Base-by-base conservation (phyloP, 2,329 filamentous ascomycete species). In the Microdochium trichocladiopsis region DNA sequence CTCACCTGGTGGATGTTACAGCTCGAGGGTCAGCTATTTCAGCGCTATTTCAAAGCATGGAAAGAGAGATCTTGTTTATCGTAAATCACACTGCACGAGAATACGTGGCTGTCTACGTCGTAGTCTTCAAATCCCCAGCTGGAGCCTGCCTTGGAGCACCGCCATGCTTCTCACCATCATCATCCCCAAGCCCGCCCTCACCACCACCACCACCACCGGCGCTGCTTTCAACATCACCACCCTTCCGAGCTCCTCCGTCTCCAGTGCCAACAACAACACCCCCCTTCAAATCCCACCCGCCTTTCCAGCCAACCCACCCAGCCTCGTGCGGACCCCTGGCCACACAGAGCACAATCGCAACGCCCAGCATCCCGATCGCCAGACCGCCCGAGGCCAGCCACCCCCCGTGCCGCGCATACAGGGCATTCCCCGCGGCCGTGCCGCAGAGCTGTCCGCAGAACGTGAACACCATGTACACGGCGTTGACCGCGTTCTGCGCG, bases 401-500 rank as follows among this genome's bases (percentile, higher is more conserved):
- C 1, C 66, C 66, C 1, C 66, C 66, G 1, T 63, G 62, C 2
- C 54, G 48, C 1, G 66, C 66, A 45, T 68, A 68, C 0, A 68
- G 55, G 10, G 57, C 54, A 25, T 68, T 69, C 0, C 65, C 66
- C 0, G 63, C 61, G 0, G 62, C 60, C 0, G 66, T 69, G 1
- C 66, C 66, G 14, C 64, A 66, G 5, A 69, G 57, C 51, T 69
- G 64, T 1, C 66, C 66, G 25, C 57, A 59, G 50, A 69, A 69
- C 0, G 61, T 65, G 41, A 60, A 58, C 14, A 69, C 60, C 66
- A 69, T 69, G 23, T 65, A 69, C 5, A 66, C 61, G 0, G 66
- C 62, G 16, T 65, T 76, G 49, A 72, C 66, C 2, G 68, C 66
- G 48, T 64, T 72, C 41, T 70, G 61, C 1, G 63, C 61, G 14